Conservation (phyloP, 257 asterid species). For the Cinchona pubescens region DNA sequence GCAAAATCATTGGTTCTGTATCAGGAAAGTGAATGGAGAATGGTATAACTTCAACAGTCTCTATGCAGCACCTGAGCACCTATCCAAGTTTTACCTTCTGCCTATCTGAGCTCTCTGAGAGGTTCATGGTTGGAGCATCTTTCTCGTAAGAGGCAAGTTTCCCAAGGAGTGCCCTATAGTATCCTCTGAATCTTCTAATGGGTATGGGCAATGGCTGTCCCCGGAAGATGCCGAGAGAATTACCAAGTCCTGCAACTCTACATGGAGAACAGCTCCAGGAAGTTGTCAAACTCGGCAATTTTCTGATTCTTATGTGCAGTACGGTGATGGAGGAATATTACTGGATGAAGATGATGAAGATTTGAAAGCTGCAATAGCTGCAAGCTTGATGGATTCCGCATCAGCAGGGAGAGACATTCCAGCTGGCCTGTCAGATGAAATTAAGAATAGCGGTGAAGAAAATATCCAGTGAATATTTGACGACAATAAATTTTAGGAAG, state of each 20-base stretch:
- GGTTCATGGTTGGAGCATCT: constrained; percentile 93
- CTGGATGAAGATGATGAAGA: constrained; percentile 79
- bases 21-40: constrained; percentile 88
- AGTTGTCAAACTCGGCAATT: constrained; percentile 21
- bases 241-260: constrained; percentile 63
- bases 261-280: constrained; percentile 27
- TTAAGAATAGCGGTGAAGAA: constrained; percentile 16
- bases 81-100: constrained; percentile 94
- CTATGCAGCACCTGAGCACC: constrained; percentile 76
- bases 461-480: constrained; percentile 12
- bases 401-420: constrained; percentile 26
- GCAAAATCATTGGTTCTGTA: constrained; percentile 95
- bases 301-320: constrained; percentile 25
- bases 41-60: constrained; percentile 54
- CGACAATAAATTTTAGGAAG: neutral
- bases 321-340: constrained; percentile 26
- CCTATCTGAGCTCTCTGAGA: constrained; percentile 80
- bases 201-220: constrained; percentile 88
- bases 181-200: constrained; percentile 75
- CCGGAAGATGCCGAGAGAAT: constrained; percentile 96
- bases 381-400: constrained; percentile 72
- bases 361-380: constrained; percentile 94
- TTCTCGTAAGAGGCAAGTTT: constrained; percentile 81
- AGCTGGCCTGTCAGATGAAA: constrained; percentile 32
- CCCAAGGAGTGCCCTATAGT: constrained; percentile 77